Conservation (phyloP, 192 early-diverging fungal genomes). For the Coemansia sp. region DNA sequence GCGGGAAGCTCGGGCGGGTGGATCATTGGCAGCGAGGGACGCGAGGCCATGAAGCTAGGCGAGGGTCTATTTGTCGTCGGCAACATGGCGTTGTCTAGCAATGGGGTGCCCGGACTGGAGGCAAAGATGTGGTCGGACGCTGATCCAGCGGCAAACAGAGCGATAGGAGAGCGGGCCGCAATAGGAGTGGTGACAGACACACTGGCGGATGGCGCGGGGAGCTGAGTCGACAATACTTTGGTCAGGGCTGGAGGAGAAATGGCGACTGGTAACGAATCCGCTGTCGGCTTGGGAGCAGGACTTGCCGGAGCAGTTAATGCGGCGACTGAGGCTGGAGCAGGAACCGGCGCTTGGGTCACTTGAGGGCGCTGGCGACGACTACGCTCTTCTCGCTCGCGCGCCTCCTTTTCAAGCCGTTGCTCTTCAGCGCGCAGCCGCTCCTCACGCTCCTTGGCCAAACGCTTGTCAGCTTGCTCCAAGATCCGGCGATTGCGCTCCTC, state of each 20-base stretch:
- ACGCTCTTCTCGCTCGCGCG: neutral
- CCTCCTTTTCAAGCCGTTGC: slow-evolving; percentile 22
- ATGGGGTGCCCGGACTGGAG: slow-evolving; percentile 5
- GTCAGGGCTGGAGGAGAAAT: neutral
- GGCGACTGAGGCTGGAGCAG: neutral
- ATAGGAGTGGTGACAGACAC: neutral
- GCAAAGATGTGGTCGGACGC: neutral
- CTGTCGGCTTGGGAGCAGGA: neutral
- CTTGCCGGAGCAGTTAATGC: neutral
- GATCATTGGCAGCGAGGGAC: slow-evolving; percentile 30
- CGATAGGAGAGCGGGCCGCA: neutral
- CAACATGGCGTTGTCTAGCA: slow-evolving; percentile 27
- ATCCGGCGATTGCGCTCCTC: slow-evolving; percentile 53
- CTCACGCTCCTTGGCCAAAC: slow-evolving; percentile 33
- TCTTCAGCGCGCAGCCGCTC: slow-evolving; percentile 26
- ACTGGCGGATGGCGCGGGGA: neutral
- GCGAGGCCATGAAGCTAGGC: slow-evolving; percentile 19
- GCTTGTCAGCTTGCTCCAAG: slow-evolving; percentile 47
- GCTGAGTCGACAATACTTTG: neutral
- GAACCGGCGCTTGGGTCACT: neutral
- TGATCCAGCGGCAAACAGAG: neutral
- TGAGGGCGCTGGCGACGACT: neutral
- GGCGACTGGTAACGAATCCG: neutral
- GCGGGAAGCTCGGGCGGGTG: slow-evolving; percentile 8
- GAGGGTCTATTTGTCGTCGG: slow-evolving; percentile 16